A percentile compares a stretch with the other conserved stretches of the same genome.
phyloP scores from a whole-genome alignment of 192 early-diverging fungal species.

The Backusella westeae region DNA sequence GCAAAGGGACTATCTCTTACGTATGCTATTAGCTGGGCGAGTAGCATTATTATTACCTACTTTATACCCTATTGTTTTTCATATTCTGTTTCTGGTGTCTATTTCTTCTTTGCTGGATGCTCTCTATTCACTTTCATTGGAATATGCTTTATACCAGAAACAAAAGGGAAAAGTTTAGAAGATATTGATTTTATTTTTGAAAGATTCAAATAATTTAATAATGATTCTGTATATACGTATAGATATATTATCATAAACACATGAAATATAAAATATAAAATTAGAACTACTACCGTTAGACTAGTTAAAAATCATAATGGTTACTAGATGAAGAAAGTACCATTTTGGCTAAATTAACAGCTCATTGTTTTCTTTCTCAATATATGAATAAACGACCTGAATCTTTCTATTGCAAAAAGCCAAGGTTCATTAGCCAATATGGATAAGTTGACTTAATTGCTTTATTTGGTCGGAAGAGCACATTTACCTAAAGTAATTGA shows the following conservation, averaged over 20 bases:
- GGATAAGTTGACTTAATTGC: no score
- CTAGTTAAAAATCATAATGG: background rate
- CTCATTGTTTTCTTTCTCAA: background rate
- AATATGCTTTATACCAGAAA: slow-evolving; percentile 76
- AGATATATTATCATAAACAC: background rate
- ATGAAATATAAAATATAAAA: background rate
- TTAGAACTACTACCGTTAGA: background rate
- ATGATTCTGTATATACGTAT: background rate
- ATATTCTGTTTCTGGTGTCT: slow-evolving; percentile 31
- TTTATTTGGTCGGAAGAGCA: no score
- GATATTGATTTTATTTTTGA: slow-evolving; percentile 82
- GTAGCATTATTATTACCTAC: slow-evolving; percentile 33
- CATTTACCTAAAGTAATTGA: no score
- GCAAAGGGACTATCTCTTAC: slow-evolving; percentile 35
- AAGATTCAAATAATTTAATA: background rate
- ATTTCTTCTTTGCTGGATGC: slow-evolving; percentile 36
- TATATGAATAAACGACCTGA: no score
- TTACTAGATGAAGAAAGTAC: background rate
- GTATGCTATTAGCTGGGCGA: slow-evolving; percentile 33
- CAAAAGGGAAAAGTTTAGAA: slow-evolving; percentile 78
- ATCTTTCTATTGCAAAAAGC: no score
- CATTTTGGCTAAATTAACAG: background rate
- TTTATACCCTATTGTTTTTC: slow-evolving; percentile 34
- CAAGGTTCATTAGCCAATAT: no score
- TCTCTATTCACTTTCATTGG: slow-evolving; percentile 40